Base-by-base conservation (phyloP, 2,329 filamentous ascomycete genomes). In the Ophiocordyceps camponoti-saundersi region DNA sequence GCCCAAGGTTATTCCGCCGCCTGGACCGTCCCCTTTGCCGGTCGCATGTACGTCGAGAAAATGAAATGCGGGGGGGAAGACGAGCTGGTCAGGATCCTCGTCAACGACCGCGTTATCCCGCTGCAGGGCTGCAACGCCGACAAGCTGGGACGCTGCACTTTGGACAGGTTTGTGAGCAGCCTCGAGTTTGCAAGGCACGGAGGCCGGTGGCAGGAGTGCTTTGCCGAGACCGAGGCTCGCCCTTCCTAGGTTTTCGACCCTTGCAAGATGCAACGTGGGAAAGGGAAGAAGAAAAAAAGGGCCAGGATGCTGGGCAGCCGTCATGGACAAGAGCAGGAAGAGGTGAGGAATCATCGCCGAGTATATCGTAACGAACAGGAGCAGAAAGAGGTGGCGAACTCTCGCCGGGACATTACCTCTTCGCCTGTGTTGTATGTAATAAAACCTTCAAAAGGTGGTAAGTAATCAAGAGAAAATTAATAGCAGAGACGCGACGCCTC, bases 11-110 rank as follows among this genome's bases (percentile, higher is more conserved):
- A 79, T 60, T 80, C 82, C 12, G 77, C 85, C 1, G 73, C 80
- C 15, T 90, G 84, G 81, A 76, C 78, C 0, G 86, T 94, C 18
- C 85, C 89, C 0, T 95, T 95, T 63, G 85, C 74, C 0, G 80
- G 77, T 18, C 71, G 88, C 46, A 75, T 87, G 62, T 94, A 93
- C 60, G 77, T 95, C 34, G 89, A 95, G 71, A 92, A 90, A 71
- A 80, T 95, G 75, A 64, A 63, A 40, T 95, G 89, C 60, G 59
- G 59, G 2, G 51, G 41, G 13, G 57, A 63, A 2, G 77, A 86
- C 57, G 83, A 92, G 61, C 68, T 82, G 46, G 85, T 95, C 12
- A 73, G 89, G 36, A 71, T 93, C 5, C 64, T 95, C 49, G 68
- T 95, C 34, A 95, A 95, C 62, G 87, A 93, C 57, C 74, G 85